Percentiles rank a stretch among this genome's conserved stretches.
These are phyloP conservation scores for Peronospora tabacina DNA, from an alignment of 352 stramenopile species.

Conservation along the genomic window DNA sequence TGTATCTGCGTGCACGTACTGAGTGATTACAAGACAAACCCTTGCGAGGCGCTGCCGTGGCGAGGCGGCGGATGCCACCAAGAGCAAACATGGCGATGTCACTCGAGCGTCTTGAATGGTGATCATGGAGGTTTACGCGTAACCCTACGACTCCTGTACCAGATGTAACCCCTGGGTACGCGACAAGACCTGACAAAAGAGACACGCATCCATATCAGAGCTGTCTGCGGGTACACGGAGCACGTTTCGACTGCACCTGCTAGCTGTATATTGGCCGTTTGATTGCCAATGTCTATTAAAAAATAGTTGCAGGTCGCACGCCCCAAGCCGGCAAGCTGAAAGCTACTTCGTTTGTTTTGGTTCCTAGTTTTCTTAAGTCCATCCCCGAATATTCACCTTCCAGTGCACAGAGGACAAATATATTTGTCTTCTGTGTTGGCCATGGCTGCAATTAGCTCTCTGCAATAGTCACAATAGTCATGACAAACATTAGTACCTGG, in stretches of 20 bases:
- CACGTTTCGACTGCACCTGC: too few relatives aligned
- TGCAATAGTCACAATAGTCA: slow-evolving; percentile 18
- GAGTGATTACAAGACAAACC: slow-evolving; percentile 12
- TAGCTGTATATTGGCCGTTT: background rate
- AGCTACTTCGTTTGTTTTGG: slow-evolving; percentile 1
- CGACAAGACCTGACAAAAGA: background rate
- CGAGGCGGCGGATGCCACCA: slow-evolving; percentile 34
- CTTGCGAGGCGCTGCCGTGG: slow-evolving; percentile 36
- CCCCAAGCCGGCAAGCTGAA: background rate
- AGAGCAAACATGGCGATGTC: slow-evolving; percentile 29
- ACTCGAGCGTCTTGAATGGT: slow-evolving; percentile 1
- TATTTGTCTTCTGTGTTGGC: slow-evolving; percentile 75
- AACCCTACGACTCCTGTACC: background rate
- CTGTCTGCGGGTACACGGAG: too few relatives aligned
- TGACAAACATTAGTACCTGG: slow-evolving; percentile 12
- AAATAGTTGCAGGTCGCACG: slow-evolving; percentile 18
- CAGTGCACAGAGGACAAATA: slow-evolving; percentile 72
- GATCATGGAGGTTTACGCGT: background rate
- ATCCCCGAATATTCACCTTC: slow-evolving; percentile 31
- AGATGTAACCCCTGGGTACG: background rate
- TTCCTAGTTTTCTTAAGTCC: slow-evolving; percentile 6
- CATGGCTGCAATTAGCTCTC: slow-evolving; percentile 46
- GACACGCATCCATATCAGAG: background rate
- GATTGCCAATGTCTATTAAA: slow-evolving; percentile 13
- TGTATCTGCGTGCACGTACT: background rate